phyloP scores from a whole-genome alignment of 495 filamentous ascomycete genomes.

The Penicillium argentinense region DNA sequence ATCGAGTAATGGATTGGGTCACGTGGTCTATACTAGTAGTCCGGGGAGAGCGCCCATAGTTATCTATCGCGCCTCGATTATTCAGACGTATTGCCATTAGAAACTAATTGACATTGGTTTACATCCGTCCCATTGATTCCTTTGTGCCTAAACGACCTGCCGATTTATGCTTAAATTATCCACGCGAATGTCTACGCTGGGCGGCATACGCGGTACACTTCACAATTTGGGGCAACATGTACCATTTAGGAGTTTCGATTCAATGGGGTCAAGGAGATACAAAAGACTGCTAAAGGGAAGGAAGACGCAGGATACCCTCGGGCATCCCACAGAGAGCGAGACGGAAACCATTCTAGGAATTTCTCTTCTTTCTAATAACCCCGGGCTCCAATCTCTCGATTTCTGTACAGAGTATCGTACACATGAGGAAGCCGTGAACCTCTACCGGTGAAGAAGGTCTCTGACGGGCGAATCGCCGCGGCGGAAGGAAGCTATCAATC shows the following conservation, averaged over 20 bases:
- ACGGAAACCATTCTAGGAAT: conserved; percentile 16
- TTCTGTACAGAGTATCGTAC: conserved; percentile 51
- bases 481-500: conserved; percentile 45
- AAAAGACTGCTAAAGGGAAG: conserved; percentile 5
- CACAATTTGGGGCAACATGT: no score
- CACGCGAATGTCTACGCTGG: no score
- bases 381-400: conserved; percentile 11
- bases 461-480: conserved; percentile 46
- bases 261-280: no score
- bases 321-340: background rate
- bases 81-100: no score
- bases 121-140: no score
- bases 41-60: no score
- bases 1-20: conserved; percentile 40
- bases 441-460: conserved; percentile 46
- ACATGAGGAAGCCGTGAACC: conserved; percentile 23
- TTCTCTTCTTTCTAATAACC: conserved; percentile 11
- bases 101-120: no score
- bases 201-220: no score
- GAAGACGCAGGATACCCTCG: background rate
- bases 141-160: no score
- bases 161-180: no score
- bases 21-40: conserved; percentile 21
- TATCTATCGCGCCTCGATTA: no score
- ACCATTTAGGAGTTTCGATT: no score